These are phyloP conservation scores for Rhodotorula kratochvilovae DNA, from an alignment of 768 basidiomycete genomes.

Conservation along the genomic window DNA sequence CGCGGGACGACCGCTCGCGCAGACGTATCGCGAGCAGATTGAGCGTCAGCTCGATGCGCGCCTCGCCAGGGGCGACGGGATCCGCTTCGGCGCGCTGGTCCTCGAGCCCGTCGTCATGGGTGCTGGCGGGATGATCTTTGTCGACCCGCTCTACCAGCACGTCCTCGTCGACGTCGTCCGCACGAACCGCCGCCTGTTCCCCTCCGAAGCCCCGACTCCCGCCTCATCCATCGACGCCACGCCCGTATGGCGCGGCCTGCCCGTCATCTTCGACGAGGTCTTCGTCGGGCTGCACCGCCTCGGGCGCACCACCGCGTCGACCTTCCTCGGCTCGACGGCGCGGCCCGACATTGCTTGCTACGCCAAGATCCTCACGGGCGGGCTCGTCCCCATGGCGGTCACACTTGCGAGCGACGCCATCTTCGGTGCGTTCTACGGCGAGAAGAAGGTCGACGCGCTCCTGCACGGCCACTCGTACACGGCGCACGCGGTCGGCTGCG, in stretches of 20 bases:
- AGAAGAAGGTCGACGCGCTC: constrained; percentile 74
- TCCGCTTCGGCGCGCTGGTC: constrained; percentile 61
- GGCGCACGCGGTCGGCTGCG: constrained; percentile 87
- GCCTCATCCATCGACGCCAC: constrained; percentile 8
- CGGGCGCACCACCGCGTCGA: constrained; percentile 61
- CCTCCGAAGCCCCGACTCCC: constrained; percentile 41
- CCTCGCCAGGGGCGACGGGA: constrained; percentile 47
- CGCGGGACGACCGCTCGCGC: constrained; percentile 57
- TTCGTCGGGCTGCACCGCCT: constrained; percentile 88
- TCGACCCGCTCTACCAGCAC: constrained; percentile 93
- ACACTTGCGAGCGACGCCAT: constrained; percentile 77
- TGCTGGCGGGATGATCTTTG: constrained; percentile 94
- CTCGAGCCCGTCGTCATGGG: constrained; percentile 91
- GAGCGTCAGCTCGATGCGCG: constrained; percentile 52
- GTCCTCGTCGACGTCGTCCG: constrained; percentile 78
- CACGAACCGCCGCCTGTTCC: constrained; percentile 47
- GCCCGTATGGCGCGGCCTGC: constrained; percentile 63
- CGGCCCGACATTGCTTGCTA: constrained; percentile 83
- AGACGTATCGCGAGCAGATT: constrained; percentile 58
- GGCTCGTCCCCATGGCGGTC: constrained; percentile 75
- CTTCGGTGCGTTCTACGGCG: constrained; percentile 71
- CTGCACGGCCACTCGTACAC: constrained; percentile 95
- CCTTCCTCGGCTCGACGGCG: constrained; percentile 58
- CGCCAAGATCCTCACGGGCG: constrained; percentile 91
- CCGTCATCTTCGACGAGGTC: constrained; percentile 93